Percentiles rank a stretch among this genome's conserved stretches.
Evolutionary conservation across 495 filamentous ascomycete species (phyloP).

Genomic region (Neurospora sp.): DNA sequence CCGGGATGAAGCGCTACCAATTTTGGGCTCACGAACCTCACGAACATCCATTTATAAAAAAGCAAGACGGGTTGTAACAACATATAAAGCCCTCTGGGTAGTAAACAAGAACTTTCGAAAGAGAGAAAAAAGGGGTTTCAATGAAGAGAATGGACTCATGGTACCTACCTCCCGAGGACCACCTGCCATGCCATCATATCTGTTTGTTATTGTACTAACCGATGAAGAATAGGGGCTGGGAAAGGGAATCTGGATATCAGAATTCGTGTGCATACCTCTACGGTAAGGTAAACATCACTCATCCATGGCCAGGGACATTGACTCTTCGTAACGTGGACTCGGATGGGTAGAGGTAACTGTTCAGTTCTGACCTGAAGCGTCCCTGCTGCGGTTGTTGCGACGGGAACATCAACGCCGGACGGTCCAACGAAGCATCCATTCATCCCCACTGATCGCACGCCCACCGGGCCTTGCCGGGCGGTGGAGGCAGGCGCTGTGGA

Average conservation of each 20-base stretch:
- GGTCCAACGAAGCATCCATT: background rate
- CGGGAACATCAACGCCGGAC: background rate
- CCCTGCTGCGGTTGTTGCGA: background rate
- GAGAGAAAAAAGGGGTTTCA: background rate
- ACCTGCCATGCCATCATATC: background rate
- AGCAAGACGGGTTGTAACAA: background rate
- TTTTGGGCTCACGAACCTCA: background rate
- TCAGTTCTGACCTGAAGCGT: background rate
- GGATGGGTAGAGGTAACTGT: background rate
- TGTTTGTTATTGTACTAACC: background rate
- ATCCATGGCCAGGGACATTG: background rate
- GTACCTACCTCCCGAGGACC: background rate
- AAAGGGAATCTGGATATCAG: background rate
- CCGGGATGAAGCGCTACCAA: background rate
- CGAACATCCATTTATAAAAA: background rate
- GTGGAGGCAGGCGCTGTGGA: background rate
- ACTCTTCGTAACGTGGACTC: background rate
- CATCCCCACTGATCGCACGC: background rate
- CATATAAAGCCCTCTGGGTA: too few species aligned
- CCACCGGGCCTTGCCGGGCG: background rate
- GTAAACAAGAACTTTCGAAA: too few species aligned
- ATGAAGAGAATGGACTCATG: background rate
- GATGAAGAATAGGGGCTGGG: background rate
- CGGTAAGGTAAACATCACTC: background rate
- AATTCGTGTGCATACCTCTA: background rate